Base-by-base conservation (phyloP, 106 monocot genomes). In the Vanilla planifolia region DNA sequence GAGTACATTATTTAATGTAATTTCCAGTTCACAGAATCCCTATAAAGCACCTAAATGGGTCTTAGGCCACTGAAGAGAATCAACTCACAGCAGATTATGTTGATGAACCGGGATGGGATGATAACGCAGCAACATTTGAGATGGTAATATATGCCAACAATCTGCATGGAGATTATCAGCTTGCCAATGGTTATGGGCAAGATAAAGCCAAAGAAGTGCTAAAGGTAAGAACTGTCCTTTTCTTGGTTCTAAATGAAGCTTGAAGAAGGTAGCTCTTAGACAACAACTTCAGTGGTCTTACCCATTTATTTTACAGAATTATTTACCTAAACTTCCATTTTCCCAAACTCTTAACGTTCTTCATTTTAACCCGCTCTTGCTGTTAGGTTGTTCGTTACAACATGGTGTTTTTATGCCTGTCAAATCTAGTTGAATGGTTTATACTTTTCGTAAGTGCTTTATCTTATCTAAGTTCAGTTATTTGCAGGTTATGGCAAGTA, bases 121-220 rank as follows among this genome's bases (percentile, higher is more conserved):
- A 80, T 73, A 80, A 80, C 74, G 47, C 66, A 9, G 83, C 87
- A 26, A 87, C 83, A 16, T 84, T 92, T 73, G 77, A 87, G 60
- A 77, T 87, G 83, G 56, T 59, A 24, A 78, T 87, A 47, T 51
- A 66, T 69, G 66, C 72, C 27, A 87, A 84, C 63, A 73, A 70
- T 63, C 69, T 92, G 57, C 92, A 81, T 68, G 92, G 92, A 55
- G 92, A 92, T 61, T 84, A 75, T 63, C 92, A 92, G 61, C 80
- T 92, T 80, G 87, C 87, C 61, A 92, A 92, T 65, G 92, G 83
- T 17, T 84, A 75, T 75, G 80, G 80, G 50, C 67, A 63, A 9
- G 72, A 63, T 6, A 75, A 75, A 73, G 91, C 86, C 37, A 73
- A 44, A 63, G 47, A 82, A 14, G 66, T 86, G 27, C 55, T 79